Base-by-base conservation (phyloP, 345 rosid genomes). In the Kernera saxatilis region DNA sequence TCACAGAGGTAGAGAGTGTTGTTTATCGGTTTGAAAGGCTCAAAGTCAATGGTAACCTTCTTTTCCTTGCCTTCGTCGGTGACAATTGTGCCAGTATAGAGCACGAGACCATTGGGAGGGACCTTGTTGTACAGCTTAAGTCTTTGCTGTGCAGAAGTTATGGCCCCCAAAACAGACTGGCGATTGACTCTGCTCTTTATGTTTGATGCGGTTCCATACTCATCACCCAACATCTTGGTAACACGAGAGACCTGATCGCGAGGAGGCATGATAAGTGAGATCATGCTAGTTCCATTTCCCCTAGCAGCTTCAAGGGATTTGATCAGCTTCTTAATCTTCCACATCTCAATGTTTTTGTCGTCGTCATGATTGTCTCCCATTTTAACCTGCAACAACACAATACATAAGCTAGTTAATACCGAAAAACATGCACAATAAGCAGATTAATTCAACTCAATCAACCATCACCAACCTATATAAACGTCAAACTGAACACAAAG, bases 171-270 rank as follows among this genome's bases (percentile, higher is more conserved):
- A 65, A 82, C 83, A 49, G 83, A 80, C 15, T 82, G 83, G 21
- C 82, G 82, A 52, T 74, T 82, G 26, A 80, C 83, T 57, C 83
- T 77, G 40, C 81, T 80, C 58, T 80, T 82, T 55, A 82, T 82
- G 78, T 80, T 82, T 13, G 83, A 82, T 4, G 83, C 82, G 2
- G 80, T 82, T 64, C 79, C 74, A 60, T 67, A 75, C 70, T 82
- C 83, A 63, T 77, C 82, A 0, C 78, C 83, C 19, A 74, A 63
- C 83, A 77, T 80, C 74, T 82, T 82, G 46, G 74, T 67, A 8
- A 82, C 81, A 54, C 80, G 77, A 61, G 82, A 72, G 40, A 77
- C 77, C 72, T 82, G 83, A 79, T 77, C 83, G 7, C 74, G 80
- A 0, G 83, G 83, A 48, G 79, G 73, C 74, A 82, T 69, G 23